Base-by-base conservation (phyloP, 2,329 filamentous ascomycete species). In the Aspergillus puulaauensis region DNA sequence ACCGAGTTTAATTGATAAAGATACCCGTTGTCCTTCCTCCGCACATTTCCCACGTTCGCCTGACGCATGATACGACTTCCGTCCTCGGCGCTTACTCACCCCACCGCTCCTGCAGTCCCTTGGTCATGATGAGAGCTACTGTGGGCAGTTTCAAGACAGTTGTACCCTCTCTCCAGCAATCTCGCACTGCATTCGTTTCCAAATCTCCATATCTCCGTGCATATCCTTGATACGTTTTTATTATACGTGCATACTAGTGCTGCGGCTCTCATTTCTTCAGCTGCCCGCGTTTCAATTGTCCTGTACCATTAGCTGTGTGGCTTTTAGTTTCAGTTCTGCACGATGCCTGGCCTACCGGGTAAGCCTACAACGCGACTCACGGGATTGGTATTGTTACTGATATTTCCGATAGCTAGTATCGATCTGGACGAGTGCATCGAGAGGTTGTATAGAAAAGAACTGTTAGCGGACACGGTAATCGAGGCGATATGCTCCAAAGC, bases 401-500 rank as follows among this genome's bases (percentile, higher is more conserved):
- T 54, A 44, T 19, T 17, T 45, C n/a, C 53, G 39, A 50, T 70
- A 96, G 93, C 90, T 68, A 96, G 91, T 78, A 93, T 99, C 79
- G 93, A 99, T 77, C 86, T 99, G 70, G 95, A 99, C 81, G 92
- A 98, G 84, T 99, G 95, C 80, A 98, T 99, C 79, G 87, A 91
- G 74, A 90, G 93, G 66, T 86, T 99, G 54, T 98, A 98, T 80
- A 93, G 95, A 73, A 97, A 96, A 75, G 95, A 98, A 76, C 86
- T 99, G 59, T 86, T 99, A 58, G 93, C 95, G 69, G 95, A 99
- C 78, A 96, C 93, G 43, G 93, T 99, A 65, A 93, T 99, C 77
- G 95, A 99, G 80, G 95, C 95, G 70, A 93, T 99, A 86, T 99
- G 95, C 80, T 93, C 95, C 76, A 99, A 99, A 77, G 95, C 96